These are phyloP conservation scores for Zygosaccharomyces bailii DNA, from an alignment of 805 yeast genomes.

Conservation along the genomic window DNA sequence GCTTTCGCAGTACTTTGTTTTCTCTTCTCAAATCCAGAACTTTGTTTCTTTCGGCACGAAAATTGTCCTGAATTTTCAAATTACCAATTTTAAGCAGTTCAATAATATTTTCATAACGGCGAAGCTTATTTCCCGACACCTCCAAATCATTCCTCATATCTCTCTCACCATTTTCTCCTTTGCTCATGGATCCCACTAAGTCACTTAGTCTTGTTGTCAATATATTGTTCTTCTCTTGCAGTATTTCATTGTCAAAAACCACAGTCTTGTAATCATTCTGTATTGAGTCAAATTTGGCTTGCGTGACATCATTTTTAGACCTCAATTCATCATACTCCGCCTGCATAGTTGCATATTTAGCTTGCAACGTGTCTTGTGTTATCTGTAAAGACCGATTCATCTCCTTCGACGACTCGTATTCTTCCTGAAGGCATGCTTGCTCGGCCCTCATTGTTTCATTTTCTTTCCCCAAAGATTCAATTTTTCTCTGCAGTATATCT, in stretches of 20 bases:
- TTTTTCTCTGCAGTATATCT: neutral
- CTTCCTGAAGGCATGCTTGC: neutral
- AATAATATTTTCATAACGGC: slow-evolving; percentile 14
- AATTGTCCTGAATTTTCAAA: slow-evolving; percentile 20
- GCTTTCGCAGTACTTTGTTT: slow-evolving; percentile 14
- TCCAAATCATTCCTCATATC: slow-evolving; percentile 11
- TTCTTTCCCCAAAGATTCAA: slow-evolving; percentile 8
- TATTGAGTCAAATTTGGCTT: neutral
- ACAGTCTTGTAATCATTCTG: slow-evolving; percentile 9
- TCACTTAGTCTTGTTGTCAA: slow-evolving; percentile 13
- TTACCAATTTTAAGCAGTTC: slow-evolving; percentile 19
- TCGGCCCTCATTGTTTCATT: neutral
- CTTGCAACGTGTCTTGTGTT: neutral
- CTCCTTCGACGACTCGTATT: neutral
- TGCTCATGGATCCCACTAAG: slow-evolving; percentile 12
- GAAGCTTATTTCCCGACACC: slow-evolving; percentile 11
- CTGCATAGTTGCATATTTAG: neutral
- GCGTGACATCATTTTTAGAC: neutral
- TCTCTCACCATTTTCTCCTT: slow-evolving; percentile 11
- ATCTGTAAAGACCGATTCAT: neutral
- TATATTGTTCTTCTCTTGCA: slow-evolving; percentile 16
- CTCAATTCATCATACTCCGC: neutral
- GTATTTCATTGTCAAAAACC: slow-evolving; percentile 13
- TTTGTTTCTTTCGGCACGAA: slow-evolving; percentile 27
- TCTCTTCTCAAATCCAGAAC: slow-evolving; percentile 26